Percentiles rank a stretch among this genome's conserved stretches.
phyloP scores from a whole-genome alignment of 73 alveolate species.

The Vitrella brassicaformis region DNA sequence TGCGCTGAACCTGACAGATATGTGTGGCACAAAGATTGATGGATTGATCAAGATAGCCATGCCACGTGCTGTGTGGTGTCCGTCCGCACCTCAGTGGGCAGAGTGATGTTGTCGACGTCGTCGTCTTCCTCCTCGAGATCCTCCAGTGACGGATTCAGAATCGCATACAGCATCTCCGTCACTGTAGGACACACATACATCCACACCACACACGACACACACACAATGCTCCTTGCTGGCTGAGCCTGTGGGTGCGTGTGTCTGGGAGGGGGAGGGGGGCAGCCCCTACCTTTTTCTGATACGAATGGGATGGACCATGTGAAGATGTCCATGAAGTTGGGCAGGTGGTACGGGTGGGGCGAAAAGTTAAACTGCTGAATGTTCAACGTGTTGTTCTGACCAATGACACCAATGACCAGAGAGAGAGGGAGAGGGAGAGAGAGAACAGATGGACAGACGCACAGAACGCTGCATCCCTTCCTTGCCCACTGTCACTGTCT shows the following conservation, averaged over 20 bases:
- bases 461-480: neutral
- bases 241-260: no score
- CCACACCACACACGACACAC: neutral
- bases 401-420: neutral
- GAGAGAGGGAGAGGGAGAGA: no score
- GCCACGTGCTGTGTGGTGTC: no score
- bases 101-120: neutral
- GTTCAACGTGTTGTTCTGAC: conserved; percentile 57
- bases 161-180: conserved; percentile 33
- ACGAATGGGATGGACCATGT: conserved; percentile 69
- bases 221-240: no score
- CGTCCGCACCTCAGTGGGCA: neutral
- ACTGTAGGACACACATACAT: neutral
- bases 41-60: no score
- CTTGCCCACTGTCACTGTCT: no score
- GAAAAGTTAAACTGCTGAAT: conserved; percentile 58
- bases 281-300: conserved; percentile 31
- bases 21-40: no score
- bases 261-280: no score
- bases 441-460: neutral
- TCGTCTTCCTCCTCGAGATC: neutral
- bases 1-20: no score
- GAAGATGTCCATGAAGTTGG: conserved; percentile 67
- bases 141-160: conserved; percentile 14
- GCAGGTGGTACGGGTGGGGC: conserved; percentile 60